These are phyloP conservation scores for Paramecium tetraurelia DNA, from an alignment of 73 alveolate genomes.

Conservation along the genomic window DNA sequence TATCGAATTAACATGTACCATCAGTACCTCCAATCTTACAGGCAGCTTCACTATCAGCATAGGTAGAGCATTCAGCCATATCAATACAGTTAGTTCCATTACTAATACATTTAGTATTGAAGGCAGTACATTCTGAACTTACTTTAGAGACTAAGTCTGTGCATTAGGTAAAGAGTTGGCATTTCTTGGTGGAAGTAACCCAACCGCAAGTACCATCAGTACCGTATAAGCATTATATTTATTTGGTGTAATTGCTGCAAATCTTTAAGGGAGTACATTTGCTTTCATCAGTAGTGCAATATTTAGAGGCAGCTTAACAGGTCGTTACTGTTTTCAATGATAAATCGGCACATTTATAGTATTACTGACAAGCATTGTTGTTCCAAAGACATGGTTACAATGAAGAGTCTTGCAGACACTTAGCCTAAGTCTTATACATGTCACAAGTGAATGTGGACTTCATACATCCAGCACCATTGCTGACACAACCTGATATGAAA, in stretches of 20 bases:
- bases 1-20: neutral
- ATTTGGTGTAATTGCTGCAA: neutral
- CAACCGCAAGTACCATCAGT: constrained; percentile 55
- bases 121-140: neutral
- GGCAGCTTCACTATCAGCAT: neutral
- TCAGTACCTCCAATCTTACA: constrained; percentile 31
- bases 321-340: neutral
- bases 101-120: neutral
- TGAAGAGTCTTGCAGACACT: neutral
- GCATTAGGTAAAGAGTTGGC: neutral
- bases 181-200: constrained; percentile 33
- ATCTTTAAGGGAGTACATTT: neutral
- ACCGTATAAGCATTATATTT: neutral
- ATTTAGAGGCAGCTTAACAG: neutral
- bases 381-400: constrained; percentile 1
- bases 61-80: neutral
- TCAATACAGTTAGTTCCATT: constrained; percentile 5
- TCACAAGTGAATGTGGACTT: neutral
- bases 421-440: neutral
- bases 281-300: constrained; percentile 28
- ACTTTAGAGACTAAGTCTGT: neutral
- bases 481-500: constrained; percentile 18
- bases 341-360: neutral
- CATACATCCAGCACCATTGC: constrained; percentile 33
- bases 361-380: neutral